A percentile compares a stretch with the other conserved stretches of the same genome.
These are phyloP conservation scores for Aspergillus transmontanensis DNA, from an alignment of 2,329 filamentous ascomycete genomes.

Conservation along the genomic window DNA sequence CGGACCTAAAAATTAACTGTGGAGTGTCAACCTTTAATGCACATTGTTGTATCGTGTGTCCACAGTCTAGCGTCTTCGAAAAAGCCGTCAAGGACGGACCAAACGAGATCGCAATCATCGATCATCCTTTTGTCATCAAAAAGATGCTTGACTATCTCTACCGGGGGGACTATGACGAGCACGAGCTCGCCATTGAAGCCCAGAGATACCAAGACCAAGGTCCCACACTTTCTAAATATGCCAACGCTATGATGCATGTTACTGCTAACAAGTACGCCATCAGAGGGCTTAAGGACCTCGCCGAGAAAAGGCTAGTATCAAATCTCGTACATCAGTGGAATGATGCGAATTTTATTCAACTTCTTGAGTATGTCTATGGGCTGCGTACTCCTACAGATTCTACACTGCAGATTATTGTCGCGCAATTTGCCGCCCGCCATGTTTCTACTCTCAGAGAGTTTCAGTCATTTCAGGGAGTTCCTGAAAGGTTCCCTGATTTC, in stretches of 20 bases:
- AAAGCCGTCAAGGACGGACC: background rate
- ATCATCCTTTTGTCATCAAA: conserved; percentile 1
- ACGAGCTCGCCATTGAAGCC: background rate
- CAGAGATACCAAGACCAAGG: background rate
- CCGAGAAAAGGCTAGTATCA: conserved; percentile 2
- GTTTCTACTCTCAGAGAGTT: background rate
- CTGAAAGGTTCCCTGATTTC: background rate
- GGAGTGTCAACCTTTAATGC: background rate
- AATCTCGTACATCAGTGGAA: background rate
- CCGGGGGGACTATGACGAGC: conserved; percentile 6
- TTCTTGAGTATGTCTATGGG: background rate
- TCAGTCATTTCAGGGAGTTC: background rate
- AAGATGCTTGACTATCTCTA: conserved; percentile 13
- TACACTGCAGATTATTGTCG: background rate
- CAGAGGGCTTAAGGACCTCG: background rate
- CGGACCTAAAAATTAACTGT: background rate
- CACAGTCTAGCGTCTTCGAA: conserved; percentile 6
- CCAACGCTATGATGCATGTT: conserved; percentile 6
- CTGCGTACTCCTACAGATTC: background rate
- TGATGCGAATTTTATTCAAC: background rate
- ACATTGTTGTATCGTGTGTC: conserved; percentile 10
- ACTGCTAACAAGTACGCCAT: background rate
- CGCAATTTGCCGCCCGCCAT: background rate
- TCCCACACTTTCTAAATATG: background rate
- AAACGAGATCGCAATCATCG: background rate